Conservation (phyloP, 2,329 filamentous ascomycete species). For the Zasmidium citrigriseum region DNA sequence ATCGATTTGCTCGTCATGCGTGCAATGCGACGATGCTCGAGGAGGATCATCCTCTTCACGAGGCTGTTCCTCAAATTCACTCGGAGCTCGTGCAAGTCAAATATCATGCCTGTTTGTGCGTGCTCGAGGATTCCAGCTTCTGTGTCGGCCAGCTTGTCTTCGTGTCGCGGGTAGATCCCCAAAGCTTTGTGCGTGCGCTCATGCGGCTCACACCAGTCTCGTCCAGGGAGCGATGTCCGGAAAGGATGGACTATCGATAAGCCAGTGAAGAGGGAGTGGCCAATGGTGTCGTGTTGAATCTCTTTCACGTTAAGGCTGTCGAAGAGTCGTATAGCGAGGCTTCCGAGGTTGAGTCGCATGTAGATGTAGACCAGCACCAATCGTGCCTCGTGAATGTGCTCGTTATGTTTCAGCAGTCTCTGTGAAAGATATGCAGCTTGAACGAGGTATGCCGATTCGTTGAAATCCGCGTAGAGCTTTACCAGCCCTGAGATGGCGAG, state of each 20-base stretch:
- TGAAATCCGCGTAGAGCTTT: slow-evolving; percentile 24
- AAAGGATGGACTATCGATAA: slow-evolving; percentile 35
- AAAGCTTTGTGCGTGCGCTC: slow-evolving; percentile 31
- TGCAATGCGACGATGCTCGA: slow-evolving; percentile 36
- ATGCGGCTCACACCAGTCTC: slow-evolving; percentile 30
- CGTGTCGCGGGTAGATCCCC: slow-evolving; percentile 32
- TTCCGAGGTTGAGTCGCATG: slow-evolving; percentile 35
- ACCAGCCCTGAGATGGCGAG: slow-evolving; percentile 35
- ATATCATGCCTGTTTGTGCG: slow-evolving; percentile 37
- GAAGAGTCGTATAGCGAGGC: slow-evolving; percentile 32
- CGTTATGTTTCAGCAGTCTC: slow-evolving; percentile 26
- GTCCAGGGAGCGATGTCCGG: slow-evolving; percentile 18
- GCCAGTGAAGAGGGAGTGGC: slow-evolving; percentile 35
- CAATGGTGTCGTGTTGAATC: slow-evolving; percentile 39
- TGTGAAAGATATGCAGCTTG: slow-evolving; percentile 34
- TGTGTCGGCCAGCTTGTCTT: slow-evolving; percentile 35
- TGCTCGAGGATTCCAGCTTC: slow-evolving; percentile 32
- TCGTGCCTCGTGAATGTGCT: slow-evolving; percentile 35
- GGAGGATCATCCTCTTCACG: slow-evolving; percentile 32
- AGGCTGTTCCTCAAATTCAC: slow-evolving; percentile 31
- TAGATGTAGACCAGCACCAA: slow-evolving; percentile 38
- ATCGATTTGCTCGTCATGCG: slow-evolving; percentile 29
- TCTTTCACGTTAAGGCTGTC: slow-evolving; percentile 37
- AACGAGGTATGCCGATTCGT: slow-evolving; percentile 26
- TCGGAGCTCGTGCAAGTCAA: slow-evolving; percentile 38